These are phyloP conservation scores for Vaccinium corymbosum DNA, from an alignment of 148 eudicot genomes.

Conservation along the genomic window DNA sequence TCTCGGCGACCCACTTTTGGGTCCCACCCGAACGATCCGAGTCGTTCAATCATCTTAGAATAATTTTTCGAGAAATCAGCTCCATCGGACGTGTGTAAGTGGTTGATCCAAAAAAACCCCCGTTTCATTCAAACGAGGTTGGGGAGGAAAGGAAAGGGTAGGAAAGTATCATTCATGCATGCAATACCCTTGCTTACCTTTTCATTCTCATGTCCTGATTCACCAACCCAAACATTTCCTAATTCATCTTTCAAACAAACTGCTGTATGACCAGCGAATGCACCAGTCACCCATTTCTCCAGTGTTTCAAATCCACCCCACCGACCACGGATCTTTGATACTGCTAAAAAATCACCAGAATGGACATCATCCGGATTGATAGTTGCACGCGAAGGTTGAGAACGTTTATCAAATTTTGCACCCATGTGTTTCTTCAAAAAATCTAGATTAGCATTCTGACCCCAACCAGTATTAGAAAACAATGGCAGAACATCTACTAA, in stretches of 20 bases:
- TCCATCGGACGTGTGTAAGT: too few species aligned
- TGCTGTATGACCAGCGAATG: constrained; percentile 98
- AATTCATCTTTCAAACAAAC: constrained; percentile 90
- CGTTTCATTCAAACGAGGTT: too few species aligned
- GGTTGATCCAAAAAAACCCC: too few species aligned
- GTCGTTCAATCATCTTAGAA: too few species aligned
- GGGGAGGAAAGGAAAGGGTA: neutral
- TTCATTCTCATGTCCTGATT: constrained; percentile 98
- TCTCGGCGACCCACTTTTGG: too few species aligned
- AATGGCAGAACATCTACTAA: constrained; percentile 88
- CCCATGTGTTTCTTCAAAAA: constrained; percentile 94
- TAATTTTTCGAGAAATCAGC: too few species aligned
- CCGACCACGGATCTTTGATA: constrained; percentile 96
- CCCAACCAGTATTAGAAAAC: constrained; percentile 85
- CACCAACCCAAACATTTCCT: constrained; percentile 97
- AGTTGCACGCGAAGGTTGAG: constrained; percentile 67
- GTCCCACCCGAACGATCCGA: too few species aligned
- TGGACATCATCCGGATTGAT: constrained; percentile 86
- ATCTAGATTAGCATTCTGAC: constrained; percentile 79
- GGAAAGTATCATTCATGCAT: neutral
- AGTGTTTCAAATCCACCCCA: constrained; percentile 99
- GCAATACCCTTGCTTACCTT: constrained; percentile 42
- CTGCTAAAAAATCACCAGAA: constrained; percentile 93
- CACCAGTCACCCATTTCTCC: constrained; percentile 99
- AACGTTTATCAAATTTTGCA: constrained; percentile 82